Conservation (phyloP, 371 early-diverging fungal species). For the Apophysomyces elegans region DNA sequence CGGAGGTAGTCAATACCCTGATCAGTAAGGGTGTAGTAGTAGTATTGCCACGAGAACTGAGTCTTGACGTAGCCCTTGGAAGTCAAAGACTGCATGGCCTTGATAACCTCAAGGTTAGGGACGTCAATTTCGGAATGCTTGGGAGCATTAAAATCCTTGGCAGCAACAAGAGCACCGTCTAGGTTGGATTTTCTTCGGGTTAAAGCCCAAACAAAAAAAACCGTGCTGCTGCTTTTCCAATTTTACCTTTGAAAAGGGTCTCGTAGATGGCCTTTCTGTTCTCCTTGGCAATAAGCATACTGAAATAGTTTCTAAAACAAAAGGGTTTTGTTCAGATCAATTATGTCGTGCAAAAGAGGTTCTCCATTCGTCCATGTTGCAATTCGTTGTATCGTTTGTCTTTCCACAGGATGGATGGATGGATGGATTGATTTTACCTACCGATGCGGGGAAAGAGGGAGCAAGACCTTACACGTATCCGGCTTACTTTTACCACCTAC, state of each 20-base stretch:
- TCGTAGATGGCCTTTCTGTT: slow-evolving; percentile 96
- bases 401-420: slow-evolving; percentile 21
- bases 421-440: slow-evolving; percentile 26
- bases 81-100: slow-evolving; percentile 96
- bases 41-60: slow-evolving; percentile 99
- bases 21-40: slow-evolving; percentile 98
- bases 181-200: neutral
- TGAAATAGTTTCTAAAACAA: slow-evolving; percentile 29
- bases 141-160: slow-evolving; percentile 97
- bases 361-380: neutral
- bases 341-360: neutral
- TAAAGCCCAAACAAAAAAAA: too few relatives aligned
- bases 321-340: neutral
- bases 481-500: slow-evolving; percentile 23
- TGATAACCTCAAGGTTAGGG: slow-evolving; percentile 98
- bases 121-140: slow-evolving; percentile 96
- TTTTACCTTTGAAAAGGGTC: slow-evolving; percentile 85
- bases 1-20: slow-evolving; percentile 98
- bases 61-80: slow-evolving; percentile 96
- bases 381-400: neutral
- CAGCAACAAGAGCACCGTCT: slow-evolving; percentile 98
- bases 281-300: slow-evolving; percentile 95
- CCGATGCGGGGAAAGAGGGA: slow-evolving; percentile 48
- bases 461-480: slow-evolving; percentile 23
- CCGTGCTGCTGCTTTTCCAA: too few relatives aligned